Conservation (phyloP, 1,139 yeast species). For the Pneumocystis canis region DNA sequence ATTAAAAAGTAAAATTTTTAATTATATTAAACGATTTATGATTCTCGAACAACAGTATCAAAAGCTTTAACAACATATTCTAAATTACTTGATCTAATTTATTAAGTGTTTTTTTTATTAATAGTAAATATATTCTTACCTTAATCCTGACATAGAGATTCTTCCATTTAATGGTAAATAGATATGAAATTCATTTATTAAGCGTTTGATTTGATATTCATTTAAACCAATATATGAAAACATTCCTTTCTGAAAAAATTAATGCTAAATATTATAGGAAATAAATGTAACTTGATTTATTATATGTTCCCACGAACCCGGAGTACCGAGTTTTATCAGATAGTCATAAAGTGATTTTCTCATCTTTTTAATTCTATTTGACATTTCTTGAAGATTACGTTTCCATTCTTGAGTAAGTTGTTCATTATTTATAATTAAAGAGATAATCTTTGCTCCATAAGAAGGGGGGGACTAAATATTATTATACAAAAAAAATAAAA, state of each 20-base stretch:
- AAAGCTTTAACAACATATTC: slow-evolving; percentile 69
- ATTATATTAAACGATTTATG: neutral
- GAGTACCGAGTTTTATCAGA: slow-evolving; percentile 40
- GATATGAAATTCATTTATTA: slow-evolving; percentile 59
- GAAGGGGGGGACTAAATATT: slow-evolving; percentile 52
- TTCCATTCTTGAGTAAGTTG: slow-evolving; percentile 56
- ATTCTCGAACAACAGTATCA: slow-evolving; percentile 17
- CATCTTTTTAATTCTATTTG: slow-evolving; percentile 60
- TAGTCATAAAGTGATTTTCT: slow-evolving; percentile 36
- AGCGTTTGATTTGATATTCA: slow-evolving; percentile 50
- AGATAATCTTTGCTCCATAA: slow-evolving; percentile 82
- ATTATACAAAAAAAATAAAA: neutral
- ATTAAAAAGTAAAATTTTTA: neutral
- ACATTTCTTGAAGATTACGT: slow-evolving; percentile 59
- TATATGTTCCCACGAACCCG: slow-evolving; percentile 74
- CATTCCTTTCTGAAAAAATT: slow-evolving; percentile 64
- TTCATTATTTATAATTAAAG: slow-evolving; percentile 50
- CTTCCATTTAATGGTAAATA: slow-evolving; percentile 85
- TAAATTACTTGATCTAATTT: slow-evolving; percentile 41
- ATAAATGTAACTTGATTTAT: slow-evolving; percentile 46
- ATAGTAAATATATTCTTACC: slow-evolving; percentile 19
- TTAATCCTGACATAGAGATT: slow-evolving; percentile 81
- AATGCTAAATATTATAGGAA: neutral
- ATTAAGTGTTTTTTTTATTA: neutral
- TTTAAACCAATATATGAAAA: slow-evolving; percentile 79